phyloP scores from a whole-genome alignment of 306 rosid genomes.

The Rosa chinensis region DNA sequence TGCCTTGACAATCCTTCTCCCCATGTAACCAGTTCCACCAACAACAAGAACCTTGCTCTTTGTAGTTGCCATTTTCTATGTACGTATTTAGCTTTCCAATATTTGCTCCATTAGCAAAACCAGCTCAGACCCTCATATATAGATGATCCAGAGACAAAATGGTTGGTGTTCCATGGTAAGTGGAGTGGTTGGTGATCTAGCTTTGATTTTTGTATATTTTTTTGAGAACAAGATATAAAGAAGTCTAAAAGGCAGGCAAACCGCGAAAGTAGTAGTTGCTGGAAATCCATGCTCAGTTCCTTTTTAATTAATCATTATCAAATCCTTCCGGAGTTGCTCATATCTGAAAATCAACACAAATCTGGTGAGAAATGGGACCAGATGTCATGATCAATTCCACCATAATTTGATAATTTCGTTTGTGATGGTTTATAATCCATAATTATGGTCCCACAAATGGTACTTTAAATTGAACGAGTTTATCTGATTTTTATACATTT shows the following conservation, averaged over 20 bases:
- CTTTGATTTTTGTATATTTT: background rate
- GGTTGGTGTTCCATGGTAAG: background rate
- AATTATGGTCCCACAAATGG: background rate
- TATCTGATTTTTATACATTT: background rate
- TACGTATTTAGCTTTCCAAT: background rate
- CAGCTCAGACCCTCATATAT: background rate
- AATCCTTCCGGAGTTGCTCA: background rate
- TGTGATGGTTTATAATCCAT: too few species aligned
- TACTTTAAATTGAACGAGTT: background rate
- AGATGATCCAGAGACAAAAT: background rate
- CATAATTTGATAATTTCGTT: background rate
- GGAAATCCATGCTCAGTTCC: background rate
- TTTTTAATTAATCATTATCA: too few species aligned
- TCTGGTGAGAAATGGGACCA: background rate
- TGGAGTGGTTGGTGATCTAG: background rate
- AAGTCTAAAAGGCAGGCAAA: background rate
- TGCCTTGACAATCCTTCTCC: constrained; percentile 72
- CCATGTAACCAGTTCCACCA: constrained; percentile 84
- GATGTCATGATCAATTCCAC: background rate
- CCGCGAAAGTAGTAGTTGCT: background rate
- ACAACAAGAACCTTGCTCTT: constrained; percentile 60
- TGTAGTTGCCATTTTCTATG: constrained; percentile 16
- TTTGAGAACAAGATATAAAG: background rate
- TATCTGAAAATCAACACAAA: background rate
- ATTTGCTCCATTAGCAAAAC: background rate